Base-by-base conservation (phyloP, 768 basidiomycete genomes). In the Dendrothele bispora region DNA sequence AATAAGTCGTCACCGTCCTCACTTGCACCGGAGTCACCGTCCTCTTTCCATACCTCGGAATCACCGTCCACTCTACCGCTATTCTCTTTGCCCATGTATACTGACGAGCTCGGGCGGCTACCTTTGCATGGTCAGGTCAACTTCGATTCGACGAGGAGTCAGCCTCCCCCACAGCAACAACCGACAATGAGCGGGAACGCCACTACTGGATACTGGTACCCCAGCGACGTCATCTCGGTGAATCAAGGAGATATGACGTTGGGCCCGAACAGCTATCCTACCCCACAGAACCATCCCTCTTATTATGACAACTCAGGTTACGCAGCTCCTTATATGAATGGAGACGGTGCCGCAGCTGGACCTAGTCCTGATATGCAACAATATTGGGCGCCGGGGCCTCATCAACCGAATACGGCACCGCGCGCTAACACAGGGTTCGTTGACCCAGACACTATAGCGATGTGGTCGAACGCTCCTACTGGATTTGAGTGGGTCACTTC, bases 401-500 rank as follows among this genome's bases (percentile, higher is more conserved):
- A 75, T 37, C 51, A 64, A n/a, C 58, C 61, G 15, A 54, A 62
- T 14, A 67, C 72, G 11, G 60, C 72, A 51, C 54, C 53, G 20
- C 77, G 77, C 49, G 72, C 77, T 21, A 61, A 69, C 49, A 34
- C 44, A 8, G 27, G 67, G 64, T 39, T 75, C 50, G 42, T 62
- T 43, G 64, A 72, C 30, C 60, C 64, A 38, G 67, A 70, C 30
- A 74, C 72, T 43, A 65, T 78, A 10, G 70, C 69, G 27, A 77
- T 78, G 74, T 78, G 76, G 75, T 71, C 71, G 12, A 66, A 59
- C 50, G 74, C 73, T 35, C 76, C 77, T 18, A 64, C 61, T 21
- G 64, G 70, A 8, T 73, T 78, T 38, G 74, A 71, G 77, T 76
- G 49, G 56, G 74, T 70, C n/a, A n/a, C n/a, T n/a, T n/a, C n/a